Evolutionary conservation across 2,329 filamentous ascomycete genomes (phyloP), one percentile per base, ranked within the genome.

Genomic region (Trichoderma atrobrunneum): DNA sequence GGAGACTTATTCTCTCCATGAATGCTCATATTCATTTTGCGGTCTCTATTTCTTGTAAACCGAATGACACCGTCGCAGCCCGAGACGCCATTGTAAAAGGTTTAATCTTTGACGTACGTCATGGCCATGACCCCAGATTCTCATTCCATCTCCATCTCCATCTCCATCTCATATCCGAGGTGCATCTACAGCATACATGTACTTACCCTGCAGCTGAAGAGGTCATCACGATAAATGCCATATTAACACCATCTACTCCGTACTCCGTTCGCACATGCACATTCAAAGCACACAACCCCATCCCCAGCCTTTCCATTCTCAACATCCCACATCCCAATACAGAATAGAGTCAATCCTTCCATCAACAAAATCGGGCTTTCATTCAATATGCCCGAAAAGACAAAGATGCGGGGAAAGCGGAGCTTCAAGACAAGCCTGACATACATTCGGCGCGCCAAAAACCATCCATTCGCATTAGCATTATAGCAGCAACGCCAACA

Each of bases 361-460:
- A 24, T 54, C 21, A 54, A 3, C 48, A 24, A 21, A 34, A 21
- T 21, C 57, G 60, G 16, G 60, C 34, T 63, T 63, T 26, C 24
- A 16, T 24, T 7, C 48, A 54, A 54, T 54, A 54, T 54, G 48
- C 60, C 60, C 34, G 34, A 63, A 59, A 56, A 21, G 18, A 39
- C 48, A 16, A 56, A 67, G 64, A 67, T 30, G 64, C 64, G 64
- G 64, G 64, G 64, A 59, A 67, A 67, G 64, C 64, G 64, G 64
- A 67, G 64, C 54, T 39, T 10, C 63, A 7, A 36, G 51, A 36
- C 63, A 54, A 54, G 63, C 30, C 63, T 36, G 51, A 43, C 64
- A 59, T 59, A 24, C 24, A 59, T 12, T 34, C 32, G 32, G 36
- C 36, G 36, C 36, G 3, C 16, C 36, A 3, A 39, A 18, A 39